phyloP scores from a whole-genome alignment of 2,329 filamentous ascomycete genomes.

The Venturia carpophila region DNA sequence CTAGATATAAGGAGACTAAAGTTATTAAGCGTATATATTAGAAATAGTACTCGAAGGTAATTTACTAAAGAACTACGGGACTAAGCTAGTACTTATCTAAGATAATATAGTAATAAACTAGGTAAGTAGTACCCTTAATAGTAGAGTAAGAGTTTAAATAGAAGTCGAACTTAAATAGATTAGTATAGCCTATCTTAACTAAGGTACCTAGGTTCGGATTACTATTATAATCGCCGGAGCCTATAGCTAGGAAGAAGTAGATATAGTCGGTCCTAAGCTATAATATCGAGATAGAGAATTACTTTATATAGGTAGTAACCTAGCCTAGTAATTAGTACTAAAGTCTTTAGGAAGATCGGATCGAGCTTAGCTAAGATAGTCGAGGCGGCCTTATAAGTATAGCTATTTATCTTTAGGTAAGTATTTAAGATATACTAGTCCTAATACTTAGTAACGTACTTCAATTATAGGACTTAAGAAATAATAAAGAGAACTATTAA shows the following conservation, averaged over 20 bases:
- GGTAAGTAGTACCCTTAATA: conserved; percentile 88
- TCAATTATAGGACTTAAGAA: conserved; percentile 70
- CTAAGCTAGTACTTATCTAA: conserved; percentile 66
- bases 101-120: conserved; percentile 86
- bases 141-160: conserved; percentile 65
- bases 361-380: conserved; percentile 8
- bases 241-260: conserved; percentile 70
- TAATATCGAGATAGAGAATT: too few relatives aligned
- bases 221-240: conserved; percentile 59
- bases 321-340: conserved; percentile 86
- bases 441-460: conserved; percentile 60
- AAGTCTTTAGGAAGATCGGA: conserved; percentile 25
- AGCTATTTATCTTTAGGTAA: conserved; percentile 91
- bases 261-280: too few relatives aligned
- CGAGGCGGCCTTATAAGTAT: conserved; percentile 48
- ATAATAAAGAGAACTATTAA: too few relatives aligned
- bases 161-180: conserved; percentile 86
- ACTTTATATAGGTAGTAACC: too few relatives aligned
- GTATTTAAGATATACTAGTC: conserved; percentile 90
- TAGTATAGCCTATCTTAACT: conserved; percentile 82
- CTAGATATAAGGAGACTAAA: conserved; percentile 78
- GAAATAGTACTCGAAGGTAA: conserved; percentile 93
- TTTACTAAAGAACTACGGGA: conserved; percentile 65
- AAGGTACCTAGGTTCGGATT: conserved; percentile 83
- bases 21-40: conserved; percentile 89